phyloP scores from a whole-genome alignment of 768 basidiomycete genomes.

The Coprinellus aureogranulatus region DNA sequence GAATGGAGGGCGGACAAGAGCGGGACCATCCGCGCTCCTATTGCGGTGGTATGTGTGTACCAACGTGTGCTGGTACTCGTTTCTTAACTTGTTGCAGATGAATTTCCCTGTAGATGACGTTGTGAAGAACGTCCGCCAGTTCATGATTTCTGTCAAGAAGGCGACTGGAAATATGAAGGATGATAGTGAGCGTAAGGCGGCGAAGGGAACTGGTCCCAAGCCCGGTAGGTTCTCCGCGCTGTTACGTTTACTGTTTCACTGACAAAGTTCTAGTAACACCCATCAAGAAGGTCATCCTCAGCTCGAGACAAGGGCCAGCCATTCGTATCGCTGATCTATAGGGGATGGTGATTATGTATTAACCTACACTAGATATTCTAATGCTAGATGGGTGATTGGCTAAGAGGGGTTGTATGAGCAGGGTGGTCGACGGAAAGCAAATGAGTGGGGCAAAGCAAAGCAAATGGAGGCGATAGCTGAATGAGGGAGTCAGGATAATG shows the following conservation, averaged over 20 bases:
- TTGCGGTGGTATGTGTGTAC: constrained; percentile 71
- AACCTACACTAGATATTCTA: constrained; percentile 14
- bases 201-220: constrained; percentile 39
- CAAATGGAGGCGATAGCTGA: too few species aligned
- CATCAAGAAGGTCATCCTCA: constrained; percentile 80
- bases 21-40: constrained; percentile 80
- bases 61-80: not conserved
- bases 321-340: constrained; percentile 82
- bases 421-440: not conserved
- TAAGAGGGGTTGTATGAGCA: not conserved
- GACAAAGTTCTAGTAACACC: constrained; percentile 51
- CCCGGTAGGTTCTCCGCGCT: constrained; percentile 39
- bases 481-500: too few species aligned
- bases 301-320: constrained; percentile 84
- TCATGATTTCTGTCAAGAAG: constrained; percentile 69
- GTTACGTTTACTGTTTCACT: constrained; percentile 1
- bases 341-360: constrained; percentile 8
- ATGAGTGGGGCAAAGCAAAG: not conserved
- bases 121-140: constrained; percentile 73
- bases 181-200: constrained; percentile 41
- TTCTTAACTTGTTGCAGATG: constrained; percentile 42
- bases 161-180: constrained; percentile 71
- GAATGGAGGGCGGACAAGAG: constrained; percentile 93
- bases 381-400: constrained; percentile 7
- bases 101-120: constrained; percentile 75